phyloP scores from a whole-genome alignment of 176 grass and related monocot genomes.

The Ensete glaucum region DNA sequence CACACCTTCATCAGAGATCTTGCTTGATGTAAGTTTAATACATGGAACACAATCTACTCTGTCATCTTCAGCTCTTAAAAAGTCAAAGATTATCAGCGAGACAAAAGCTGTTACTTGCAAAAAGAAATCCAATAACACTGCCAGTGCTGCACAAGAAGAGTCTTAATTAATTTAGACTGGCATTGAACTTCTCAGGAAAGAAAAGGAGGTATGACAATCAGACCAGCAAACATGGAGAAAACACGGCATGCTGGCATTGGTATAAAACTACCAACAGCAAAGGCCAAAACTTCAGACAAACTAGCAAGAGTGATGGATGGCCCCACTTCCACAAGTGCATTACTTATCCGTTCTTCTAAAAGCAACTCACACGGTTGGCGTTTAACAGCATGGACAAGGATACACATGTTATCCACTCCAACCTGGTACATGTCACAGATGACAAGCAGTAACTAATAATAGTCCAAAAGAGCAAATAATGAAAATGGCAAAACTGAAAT shows the following conservation, averaged over 20 bases:
- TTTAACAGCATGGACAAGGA: constrained; percentile 92
- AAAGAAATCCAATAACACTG: constrained; percentile 89
- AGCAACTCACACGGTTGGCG: constrained; percentile 46
- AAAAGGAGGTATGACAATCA: constrained; percentile 13
- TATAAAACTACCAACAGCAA: constrained; percentile 82
- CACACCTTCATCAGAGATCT: constrained; percentile 40
- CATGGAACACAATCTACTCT: constrained; percentile 92
- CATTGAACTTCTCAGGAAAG: constrained; percentile 9
- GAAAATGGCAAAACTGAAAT: not conserved
- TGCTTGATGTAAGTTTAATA: constrained; percentile 33
- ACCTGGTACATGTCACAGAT: constrained; percentile 28
- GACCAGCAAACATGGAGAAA: constrained; percentile 99
- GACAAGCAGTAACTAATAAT: constrained; percentile 18
- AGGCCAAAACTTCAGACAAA: constrained; percentile 84
- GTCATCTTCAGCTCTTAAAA: constrained; percentile 62
- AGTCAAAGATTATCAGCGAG: constrained; percentile 83
- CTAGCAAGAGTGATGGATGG: constrained; percentile 95
- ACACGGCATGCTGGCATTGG: constrained; percentile 89
- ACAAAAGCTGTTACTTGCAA: constrained; percentile 93
- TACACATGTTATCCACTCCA: constrained; percentile 99
- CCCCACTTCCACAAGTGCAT: constrained; percentile 85
- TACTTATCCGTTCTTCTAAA: constrained; percentile 69
- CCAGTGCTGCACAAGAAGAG: constrained; percentile 68
- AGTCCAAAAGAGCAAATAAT: not conserved
- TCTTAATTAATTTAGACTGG: not conserved